Percentiles rank a stretch among this genome's conserved stretches.
Conservation (phyloP, 2,329 filamentous ascomycete species). For the Aspergillus proliferans region DNA sequence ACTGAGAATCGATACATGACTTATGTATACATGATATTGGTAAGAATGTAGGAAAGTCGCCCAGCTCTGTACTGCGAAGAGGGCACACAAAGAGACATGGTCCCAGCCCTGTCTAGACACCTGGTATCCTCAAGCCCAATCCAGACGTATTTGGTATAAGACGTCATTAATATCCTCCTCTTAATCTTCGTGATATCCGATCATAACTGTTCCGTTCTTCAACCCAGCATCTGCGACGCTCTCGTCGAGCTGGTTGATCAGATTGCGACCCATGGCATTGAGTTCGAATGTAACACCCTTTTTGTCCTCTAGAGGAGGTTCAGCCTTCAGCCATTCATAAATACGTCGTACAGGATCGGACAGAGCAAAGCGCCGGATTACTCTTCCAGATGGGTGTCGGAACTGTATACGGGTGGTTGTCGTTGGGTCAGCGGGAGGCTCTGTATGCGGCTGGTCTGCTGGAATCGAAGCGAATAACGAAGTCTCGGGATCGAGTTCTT, state of each 20-base stretch:
- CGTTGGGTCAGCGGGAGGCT: slow-evolving; percentile 65
- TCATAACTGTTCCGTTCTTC: slow-evolving; percentile 91
- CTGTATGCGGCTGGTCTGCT: slow-evolving; percentile 64
- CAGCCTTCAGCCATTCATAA: slow-evolving; percentile 93
- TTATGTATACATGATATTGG: too few species aligned
- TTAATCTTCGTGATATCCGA: slow-evolving; percentile 70
- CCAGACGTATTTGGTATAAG: background rate
- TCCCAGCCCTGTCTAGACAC: background rate
- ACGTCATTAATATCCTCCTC: background rate
- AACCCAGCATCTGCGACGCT: slow-evolving; percentile 76
- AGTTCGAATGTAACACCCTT: slow-evolving; percentile 76
- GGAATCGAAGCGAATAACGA: slow-evolving; percentile 65
- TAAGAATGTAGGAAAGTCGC: too few species aligned
- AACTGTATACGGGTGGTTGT: slow-evolving; percentile 88
- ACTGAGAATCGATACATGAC: background rate
- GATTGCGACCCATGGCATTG: slow-evolving; percentile 77
- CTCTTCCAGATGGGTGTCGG: slow-evolving; percentile 72
- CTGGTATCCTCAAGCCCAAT: slow-evolving; percentile 9
- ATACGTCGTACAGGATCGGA: slow-evolving; percentile 72
- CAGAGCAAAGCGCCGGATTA: slow-evolving; percentile 78
- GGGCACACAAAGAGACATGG: background rate
- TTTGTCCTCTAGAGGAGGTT: slow-evolving; percentile 71
- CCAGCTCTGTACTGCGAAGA: too few species aligned
- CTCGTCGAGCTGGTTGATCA: slow-evolving; percentile 67
- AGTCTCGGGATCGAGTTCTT: slow-evolving; percentile 26